Conservation (phyloP, 371 early-diverging fungal genomes). For the Rhizomucor miehei region DNA sequence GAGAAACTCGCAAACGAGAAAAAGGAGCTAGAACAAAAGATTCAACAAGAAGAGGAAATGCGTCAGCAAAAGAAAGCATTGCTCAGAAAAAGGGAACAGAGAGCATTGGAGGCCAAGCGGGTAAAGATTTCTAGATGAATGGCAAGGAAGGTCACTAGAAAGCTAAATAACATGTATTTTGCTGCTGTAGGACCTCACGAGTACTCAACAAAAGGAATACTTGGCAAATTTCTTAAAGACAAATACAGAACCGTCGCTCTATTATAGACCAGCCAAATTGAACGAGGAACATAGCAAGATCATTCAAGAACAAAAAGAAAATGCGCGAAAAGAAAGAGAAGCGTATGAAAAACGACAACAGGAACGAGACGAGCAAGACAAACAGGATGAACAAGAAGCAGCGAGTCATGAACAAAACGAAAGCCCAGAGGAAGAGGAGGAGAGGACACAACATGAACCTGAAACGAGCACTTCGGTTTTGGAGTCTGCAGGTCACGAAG, state of each 20-base stretch:
- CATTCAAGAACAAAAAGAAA: constrained; percentile 23
- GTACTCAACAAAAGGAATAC: constrained; percentile 20
- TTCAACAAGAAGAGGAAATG: constrained; percentile 41
- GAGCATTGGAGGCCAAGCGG: constrained; percentile 13
- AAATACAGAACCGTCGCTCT: constrained; percentile 38
- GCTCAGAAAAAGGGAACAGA: constrained; percentile 16
- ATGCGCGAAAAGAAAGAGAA: constrained; percentile 16
- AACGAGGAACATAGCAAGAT: constrained; percentile 24
- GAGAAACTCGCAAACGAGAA: constrained; percentile 46
- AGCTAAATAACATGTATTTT: constrained; percentile 9
- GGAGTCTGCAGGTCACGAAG: constrained; percentile 9
- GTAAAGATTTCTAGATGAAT: no score
- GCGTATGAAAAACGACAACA: constrained; percentile 21
- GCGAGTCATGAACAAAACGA: not conserved
- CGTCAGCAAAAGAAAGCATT: constrained; percentile 24
- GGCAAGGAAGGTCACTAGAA: no score
- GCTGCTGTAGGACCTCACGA: constrained; percentile 19
- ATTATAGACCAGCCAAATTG: constrained; percentile 47
- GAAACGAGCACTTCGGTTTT: constrained; percentile 1
- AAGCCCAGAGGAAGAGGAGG: not conserved
- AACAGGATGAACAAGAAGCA: constrained; percentile 9
- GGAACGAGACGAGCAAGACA: constrained; percentile 10
- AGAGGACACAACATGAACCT: not conserved
- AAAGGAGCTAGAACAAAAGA: constrained; percentile 39
- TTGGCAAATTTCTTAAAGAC: constrained; percentile 47